Evolutionary conservation across 352 stramenopile species (phyloP).

Genomic region (Globisporangium megalacanthum): DNA sequence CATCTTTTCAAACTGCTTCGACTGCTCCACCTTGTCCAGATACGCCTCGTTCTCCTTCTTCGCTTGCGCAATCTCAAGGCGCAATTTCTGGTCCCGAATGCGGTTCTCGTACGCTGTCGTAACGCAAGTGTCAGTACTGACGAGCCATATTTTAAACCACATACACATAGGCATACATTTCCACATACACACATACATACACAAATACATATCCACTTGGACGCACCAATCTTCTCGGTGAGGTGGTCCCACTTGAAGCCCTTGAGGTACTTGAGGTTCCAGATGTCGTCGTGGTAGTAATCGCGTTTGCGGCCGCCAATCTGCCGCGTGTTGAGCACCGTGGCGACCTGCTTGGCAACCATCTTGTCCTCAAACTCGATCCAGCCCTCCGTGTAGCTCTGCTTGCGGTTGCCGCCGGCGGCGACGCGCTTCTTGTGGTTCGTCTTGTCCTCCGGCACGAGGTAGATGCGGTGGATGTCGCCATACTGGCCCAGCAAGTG

Average conservation of each 20-base stretch:
- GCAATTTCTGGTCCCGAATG: slow-evolving; percentile 82
- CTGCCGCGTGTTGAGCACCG: slow-evolving; percentile 91
- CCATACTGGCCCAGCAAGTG: slow-evolving; percentile 91
- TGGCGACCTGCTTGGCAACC: slow-evolving; percentile 91
- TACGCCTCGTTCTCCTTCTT: slow-evolving; percentile 88
- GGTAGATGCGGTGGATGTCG: slow-evolving; percentile 93
- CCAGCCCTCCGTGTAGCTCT: slow-evolving; percentile 96
- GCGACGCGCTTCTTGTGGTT: slow-evolving; percentile 88
- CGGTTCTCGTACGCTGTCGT: slow-evolving; percentile 72
- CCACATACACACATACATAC: neutral
- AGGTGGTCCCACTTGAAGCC: slow-evolving; percentile 99
- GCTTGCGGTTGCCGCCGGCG: slow-evolving; percentile 85
- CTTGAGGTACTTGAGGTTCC: slow-evolving; percentile 99
- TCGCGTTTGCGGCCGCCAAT: slow-evolving; percentile 93
- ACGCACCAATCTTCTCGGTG: slow-evolving; percentile 96
- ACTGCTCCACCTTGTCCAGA: slow-evolving; percentile 82
- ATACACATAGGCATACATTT: neutral
- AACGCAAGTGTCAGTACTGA: neutral
- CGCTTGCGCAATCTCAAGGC: slow-evolving; percentile 79
- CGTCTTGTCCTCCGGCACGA: slow-evolving; percentile 94
- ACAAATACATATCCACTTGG: slow-evolving; percentile 25
- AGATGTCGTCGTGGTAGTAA: slow-evolving; percentile 98
- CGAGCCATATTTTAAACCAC: too few relatives aligned
- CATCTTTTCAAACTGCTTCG: slow-evolving; percentile 84
- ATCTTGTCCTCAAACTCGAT: slow-evolving; percentile 98